Evolutionary conservation across 495 filamentous ascomycete species (phyloP), one percentile per base, ranked within the genome.

Genomic region (Platismatia glauca): DNA sequence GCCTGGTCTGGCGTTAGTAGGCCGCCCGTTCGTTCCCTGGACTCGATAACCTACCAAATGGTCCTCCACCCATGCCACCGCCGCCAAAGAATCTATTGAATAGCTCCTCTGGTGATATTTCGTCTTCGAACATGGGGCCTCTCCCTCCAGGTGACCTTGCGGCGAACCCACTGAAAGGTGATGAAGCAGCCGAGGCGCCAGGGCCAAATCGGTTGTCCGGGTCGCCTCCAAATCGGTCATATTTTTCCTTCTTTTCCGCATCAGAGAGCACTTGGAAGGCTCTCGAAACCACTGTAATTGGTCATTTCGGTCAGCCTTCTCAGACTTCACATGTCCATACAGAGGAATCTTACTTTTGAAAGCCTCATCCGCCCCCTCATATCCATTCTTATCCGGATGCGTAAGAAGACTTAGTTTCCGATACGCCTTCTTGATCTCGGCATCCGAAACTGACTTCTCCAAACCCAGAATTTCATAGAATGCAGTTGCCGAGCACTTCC

Each of bases 331-430:
- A 46, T n/a, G 31, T 60, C 43, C 22, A 52, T 34, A 33, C 4
- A n/a, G n/a, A 44, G n/a, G 37, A 44, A 43, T 79, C 85, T 76
- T 71, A 89, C 86, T 75, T 76, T 97, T 97, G 75, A 98, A 98
- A 29, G 94, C 94, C 76, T 98, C 94, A 74, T 96, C 94, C 60
- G 94, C 92, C 39, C 92, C 86, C 35, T 93, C 89, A 74, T 95
- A 91, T n/a, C 90, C 92, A 78, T 97, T 98, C 79, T 98, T 98
- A 78, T 98, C 94, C 61, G 94, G 94, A 78, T 98, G 94, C 61
- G 93, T 97, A 69, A 96, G 77, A 68, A 98, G 76, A 77, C 88
- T 91, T 67, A 91, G 77, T 75, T 97, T 97, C 69, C 91, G 82
- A 76, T 98, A 98, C 4, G 94, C 92, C 80, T 97, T 98, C 74